Evolutionary conservation across 2,329 filamentous ascomycete species (phyloP).

Genomic region (Neonectria faginata): DNA sequence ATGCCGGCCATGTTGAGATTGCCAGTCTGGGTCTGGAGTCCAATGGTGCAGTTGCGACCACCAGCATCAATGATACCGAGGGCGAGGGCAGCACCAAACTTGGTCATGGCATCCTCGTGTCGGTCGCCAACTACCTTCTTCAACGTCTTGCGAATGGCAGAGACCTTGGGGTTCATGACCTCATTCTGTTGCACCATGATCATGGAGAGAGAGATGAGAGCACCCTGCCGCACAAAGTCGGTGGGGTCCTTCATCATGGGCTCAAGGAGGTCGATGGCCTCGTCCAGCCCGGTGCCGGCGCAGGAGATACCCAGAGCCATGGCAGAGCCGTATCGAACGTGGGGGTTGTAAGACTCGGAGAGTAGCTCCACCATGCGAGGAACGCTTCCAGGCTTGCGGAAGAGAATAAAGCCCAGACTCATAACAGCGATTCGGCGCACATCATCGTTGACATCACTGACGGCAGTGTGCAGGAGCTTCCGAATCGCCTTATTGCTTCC

Average conservation of each 20-base stretch:
- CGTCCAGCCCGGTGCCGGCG: slow-evolving; percentile 93
- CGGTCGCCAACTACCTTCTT: slow-evolving; percentile 94
- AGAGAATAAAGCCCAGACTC: slow-evolving; percentile 97
- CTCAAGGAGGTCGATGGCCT: slow-evolving; percentile 95
- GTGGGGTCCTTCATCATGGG: slow-evolving; percentile 99
- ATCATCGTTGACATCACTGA: slow-evolving; percentile 98
- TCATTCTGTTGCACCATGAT: slow-evolving; percentile 99
- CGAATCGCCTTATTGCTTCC: slow-evolving; percentile 99
- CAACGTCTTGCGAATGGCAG: slow-evolving; percentile 88
- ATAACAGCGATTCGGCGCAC: slow-evolving; percentile 96
- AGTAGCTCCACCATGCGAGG: slow-evolving; percentile 99
- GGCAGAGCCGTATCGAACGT: slow-evolving; percentile 96
- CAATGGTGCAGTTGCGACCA: slow-evolving; percentile 97
- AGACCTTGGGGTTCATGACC: slow-evolving; percentile 97
- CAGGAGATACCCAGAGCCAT: slow-evolving; percentile 99
- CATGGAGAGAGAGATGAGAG: slow-evolving; percentile 94
- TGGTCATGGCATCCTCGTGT: slow-evolving; percentile 99
- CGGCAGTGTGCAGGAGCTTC: slow-evolving; percentile 93
- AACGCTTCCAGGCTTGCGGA: slow-evolving; percentile 96
- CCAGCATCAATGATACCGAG: slow-evolving; percentile 98
- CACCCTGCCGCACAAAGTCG: slow-evolving; percentile 97
- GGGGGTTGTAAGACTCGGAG: slow-evolving; percentile 98
- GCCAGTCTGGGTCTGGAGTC: slow-evolving; percentile 95
- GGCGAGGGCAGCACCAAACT: slow-evolving; percentile 94
- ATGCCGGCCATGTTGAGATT: slow-evolving; percentile 99